Evolutionary conservation across 2,329 filamentous ascomycete species (phyloP), one percentile per base, ranked within the genome.

Genomic region (Fusarium sp.): DNA sequence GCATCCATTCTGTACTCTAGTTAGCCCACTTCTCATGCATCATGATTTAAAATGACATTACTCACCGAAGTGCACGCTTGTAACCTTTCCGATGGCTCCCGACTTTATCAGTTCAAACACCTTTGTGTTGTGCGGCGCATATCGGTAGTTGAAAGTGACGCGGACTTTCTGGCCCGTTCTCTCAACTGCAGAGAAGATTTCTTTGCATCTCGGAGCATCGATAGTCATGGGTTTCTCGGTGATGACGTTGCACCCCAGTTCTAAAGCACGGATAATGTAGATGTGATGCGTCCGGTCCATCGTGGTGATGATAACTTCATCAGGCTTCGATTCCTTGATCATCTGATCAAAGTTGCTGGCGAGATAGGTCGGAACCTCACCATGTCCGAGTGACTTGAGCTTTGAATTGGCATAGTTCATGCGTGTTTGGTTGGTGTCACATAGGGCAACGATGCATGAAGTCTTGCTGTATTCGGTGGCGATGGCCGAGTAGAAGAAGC

Each of bases 141-240:
- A 90, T 22, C 88, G 84, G 77, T 90, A 90, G 78, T 90, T 90
- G 81, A 90, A 90, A 0, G 85, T 86, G 1, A 90, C 87, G 17
- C 88, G 82, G 5, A 89, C 81, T 39, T 82, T 80, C 14, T 83
- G 79, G 3, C 79, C 80, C 0, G 76, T 75, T 42, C 67, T 57
- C 22, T 75, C 67, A 1, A 75, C 74, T 6, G 74, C 74, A 14
- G 65, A 67, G 17, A 76, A 82, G 60, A 90, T 89, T 50, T 83
- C 80, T 8, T 77, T 80, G 38, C 86, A 88, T 4, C 86, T 83
- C 3, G 83, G 80, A 1, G 81, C 85, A 70, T 90, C 87, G 69
- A 89, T 86, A 1, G 88, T 90, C 88, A 90, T 89, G 6, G 88
- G 88, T 75, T 90, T 90, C 72, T 90, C 88, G 0, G 85, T 89